Base-by-base conservation (phyloP, 768 basidiomycete species). In the Pholiota conissans region DNA sequence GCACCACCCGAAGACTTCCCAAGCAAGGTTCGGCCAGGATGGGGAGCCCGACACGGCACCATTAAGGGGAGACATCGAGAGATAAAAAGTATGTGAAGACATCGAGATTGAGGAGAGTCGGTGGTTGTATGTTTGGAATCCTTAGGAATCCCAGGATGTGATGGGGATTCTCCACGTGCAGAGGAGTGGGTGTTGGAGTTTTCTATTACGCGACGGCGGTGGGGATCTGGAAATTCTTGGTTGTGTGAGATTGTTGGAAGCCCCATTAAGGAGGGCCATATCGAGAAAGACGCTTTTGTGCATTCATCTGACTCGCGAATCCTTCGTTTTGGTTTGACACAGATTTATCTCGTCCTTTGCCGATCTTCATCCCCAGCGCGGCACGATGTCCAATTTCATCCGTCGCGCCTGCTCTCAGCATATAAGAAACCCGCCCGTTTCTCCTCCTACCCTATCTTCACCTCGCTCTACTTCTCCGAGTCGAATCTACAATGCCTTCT, bases 361-460 rank as follows among this genome's bases (percentile, higher is more conserved):
- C 73, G 74, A 79, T 79, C 79, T 76, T 73, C 74, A 74, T 73
- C 72, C 67, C 64, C 68, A 61, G 62, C 65, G 73, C 67, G 68
- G 72, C 69, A 73, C 70, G 65, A 64, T 63, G 56, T 67, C 59
- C 66, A 71, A 67, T 68, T 68, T 69, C 70, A 71, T 73, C 67
- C 67, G 67, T 65, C 57, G 62, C 68, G 62, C 61, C 57, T 60
- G 49, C 64, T 64, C 61, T 60, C 67, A 67, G 66, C 69, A 66
- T 74, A 75, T 72, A 77, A 76, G 72, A n/a, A n/a, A 69, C 65
- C 64, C 67, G 59, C 52, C 49, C 65, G 57, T 71, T 69, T 71
- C 64, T 68, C 64, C 69, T 62, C 50, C 49, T 45, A 45, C 58
- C 56, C 65, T 62, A 57, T 60, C 62, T 56, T 63, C 68, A 62